phyloP scores from a whole-genome alignment of 805 yeast species.

The Torulaspora delbrueckii region DNA sequence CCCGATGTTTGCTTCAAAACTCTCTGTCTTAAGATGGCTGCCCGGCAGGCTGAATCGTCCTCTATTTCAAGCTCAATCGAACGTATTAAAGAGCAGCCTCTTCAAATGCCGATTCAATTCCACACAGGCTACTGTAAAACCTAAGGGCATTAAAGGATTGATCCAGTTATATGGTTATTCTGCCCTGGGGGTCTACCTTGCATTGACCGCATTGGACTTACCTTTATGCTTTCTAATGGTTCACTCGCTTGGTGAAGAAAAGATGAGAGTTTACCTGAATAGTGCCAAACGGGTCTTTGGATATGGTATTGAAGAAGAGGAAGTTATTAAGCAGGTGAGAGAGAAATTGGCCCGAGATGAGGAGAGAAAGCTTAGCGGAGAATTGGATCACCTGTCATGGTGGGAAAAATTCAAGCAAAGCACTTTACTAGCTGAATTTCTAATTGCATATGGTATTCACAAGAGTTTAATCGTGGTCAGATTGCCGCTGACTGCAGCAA shows the following conservation, averaged over 20 bases:
- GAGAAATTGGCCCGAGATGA: slow-evolving; percentile 26
- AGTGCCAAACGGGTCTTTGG: slow-evolving; percentile 60
- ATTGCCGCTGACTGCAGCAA: slow-evolving; percentile 85
- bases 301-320: slow-evolving; percentile 46
- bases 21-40: not conserved
- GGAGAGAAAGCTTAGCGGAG: slow-evolving; percentile 17
- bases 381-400: slow-evolving; percentile 16
- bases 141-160: slow-evolving; percentile 48
- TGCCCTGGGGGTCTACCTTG: slow-evolving; percentile 80
- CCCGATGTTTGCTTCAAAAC: not conserved
- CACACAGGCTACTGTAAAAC: slow-evolving; percentile 14
- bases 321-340: slow-evolving; percentile 37
- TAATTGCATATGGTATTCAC: slow-evolving; percentile 89
- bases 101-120: slow-evolving; percentile 8
- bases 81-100: not conserved
- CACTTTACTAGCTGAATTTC: slow-evolving; percentile 72
- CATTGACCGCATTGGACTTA: slow-evolving; percentile 66
- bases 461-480: slow-evolving; percentile 80
- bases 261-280: slow-evolving; percentile 63
- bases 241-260: slow-evolving; percentile 82
- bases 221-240: slow-evolving; percentile 81
- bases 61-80: slow-evolving; percentile 2
- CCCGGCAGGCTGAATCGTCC: slow-evolving; percentile 2
- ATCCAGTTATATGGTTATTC: slow-evolving; percentile 86
- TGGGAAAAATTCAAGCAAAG: slow-evolving; percentile 32